A percentile compares a stretch with the other conserved stretches of the same genome.
phyloP scores from a whole-genome alignment of 345 rosid genomes.

The Rhodamnia argentea region DNA sequence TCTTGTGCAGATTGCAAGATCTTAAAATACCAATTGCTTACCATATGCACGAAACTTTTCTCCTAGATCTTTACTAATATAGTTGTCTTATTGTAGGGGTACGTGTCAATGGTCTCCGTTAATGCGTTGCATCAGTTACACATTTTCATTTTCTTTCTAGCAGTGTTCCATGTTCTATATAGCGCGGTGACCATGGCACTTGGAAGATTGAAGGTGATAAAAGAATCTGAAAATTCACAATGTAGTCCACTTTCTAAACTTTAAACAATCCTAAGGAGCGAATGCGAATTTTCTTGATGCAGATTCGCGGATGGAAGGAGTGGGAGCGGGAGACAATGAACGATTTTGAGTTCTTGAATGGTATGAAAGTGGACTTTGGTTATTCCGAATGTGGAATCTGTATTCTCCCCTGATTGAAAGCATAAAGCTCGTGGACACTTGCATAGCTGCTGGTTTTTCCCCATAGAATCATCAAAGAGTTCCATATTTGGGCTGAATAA shows the following conservation, averaged over 20 bases:
- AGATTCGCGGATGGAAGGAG: constrained; percentile 88
- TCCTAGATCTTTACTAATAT: neutral
- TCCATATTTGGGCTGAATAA: neutral
- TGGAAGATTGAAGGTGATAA: constrained; percentile 73
- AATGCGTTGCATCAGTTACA: constrained; percentile 86
- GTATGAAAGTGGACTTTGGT: constrained; percentile 6
- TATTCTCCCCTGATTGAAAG: neutral
- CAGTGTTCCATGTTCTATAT: constrained; percentile 79
- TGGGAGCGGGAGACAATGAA: constrained; percentile 52
- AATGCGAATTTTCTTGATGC: constrained; percentile 1
- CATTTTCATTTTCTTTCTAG: constrained; percentile 88
- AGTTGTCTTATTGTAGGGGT: constrained; percentile 33
- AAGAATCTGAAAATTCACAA: neutral
- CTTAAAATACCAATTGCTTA: neutral
- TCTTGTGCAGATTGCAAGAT: neutral
- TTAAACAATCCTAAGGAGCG: neutral
- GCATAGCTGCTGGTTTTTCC: neutral
- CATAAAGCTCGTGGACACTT: neutral
- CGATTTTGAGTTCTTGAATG: constrained; percentile 26
- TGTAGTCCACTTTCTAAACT: neutral
- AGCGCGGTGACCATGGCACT: constrained; percentile 80
- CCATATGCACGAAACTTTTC: neutral
- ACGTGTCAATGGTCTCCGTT: constrained; percentile 66
- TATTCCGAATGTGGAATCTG: neutral
- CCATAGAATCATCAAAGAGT: neutral